A percentile compares a stretch with the other conserved stretches of the same genome.
Conservation (phyloP, 805 yeast species). For the Monosporozyma aerobia region DNA sequence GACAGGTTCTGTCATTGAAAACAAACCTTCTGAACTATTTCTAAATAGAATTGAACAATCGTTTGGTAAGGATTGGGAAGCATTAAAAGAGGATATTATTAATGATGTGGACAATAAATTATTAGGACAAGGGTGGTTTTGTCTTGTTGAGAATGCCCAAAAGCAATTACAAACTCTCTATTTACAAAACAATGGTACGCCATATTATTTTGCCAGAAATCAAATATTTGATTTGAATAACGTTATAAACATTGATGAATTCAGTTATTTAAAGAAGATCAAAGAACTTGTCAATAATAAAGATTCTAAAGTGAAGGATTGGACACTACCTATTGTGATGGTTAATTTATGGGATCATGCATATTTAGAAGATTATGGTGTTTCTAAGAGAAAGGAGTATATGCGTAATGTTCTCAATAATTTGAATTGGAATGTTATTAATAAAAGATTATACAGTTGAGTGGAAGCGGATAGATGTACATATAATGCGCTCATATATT, state of each 20-base stretch:
- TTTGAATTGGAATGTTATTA: slow-evolving; percentile 75
- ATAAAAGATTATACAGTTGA: slow-evolving; percentile 32
- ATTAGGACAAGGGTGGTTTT: slow-evolving; percentile 66
- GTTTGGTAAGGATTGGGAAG: slow-evolving; percentile 33
- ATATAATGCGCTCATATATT: background rate
- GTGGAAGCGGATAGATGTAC: background rate
- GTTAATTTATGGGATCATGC: slow-evolving; percentile 86
- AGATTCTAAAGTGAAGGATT: slow-evolving; percentile 39
- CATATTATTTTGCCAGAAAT: slow-evolving; percentile 58
- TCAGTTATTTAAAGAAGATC: slow-evolving; percentile 36
- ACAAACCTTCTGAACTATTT: slow-evolving; percentile 32
- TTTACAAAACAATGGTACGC: slow-evolving; percentile 70
- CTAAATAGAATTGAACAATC: slow-evolving; percentile 30
- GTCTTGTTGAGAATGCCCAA: slow-evolving; percentile 54
- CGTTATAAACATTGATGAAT: slow-evolving; percentile 50
- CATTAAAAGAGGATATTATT: slow-evolving; percentile 42
- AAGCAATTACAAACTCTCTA: slow-evolving; percentile 47
- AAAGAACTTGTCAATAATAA: slow-evolving; percentile 25
- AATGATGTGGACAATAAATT: slow-evolving; percentile 38
- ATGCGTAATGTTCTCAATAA: slow-evolving; percentile 67
- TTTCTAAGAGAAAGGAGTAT: slow-evolving; percentile 60
- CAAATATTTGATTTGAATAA: slow-evolving; percentile 72
- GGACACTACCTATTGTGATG: slow-evolving; percentile 55
- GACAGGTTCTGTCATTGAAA: slow-evolving; percentile 6
- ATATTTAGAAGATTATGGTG: slow-evolving; percentile 78